Evolutionary conservation across 2,329 filamentous ascomycete genomes (phyloP).

Genomic region (Lithohypha guttulata): DNA sequence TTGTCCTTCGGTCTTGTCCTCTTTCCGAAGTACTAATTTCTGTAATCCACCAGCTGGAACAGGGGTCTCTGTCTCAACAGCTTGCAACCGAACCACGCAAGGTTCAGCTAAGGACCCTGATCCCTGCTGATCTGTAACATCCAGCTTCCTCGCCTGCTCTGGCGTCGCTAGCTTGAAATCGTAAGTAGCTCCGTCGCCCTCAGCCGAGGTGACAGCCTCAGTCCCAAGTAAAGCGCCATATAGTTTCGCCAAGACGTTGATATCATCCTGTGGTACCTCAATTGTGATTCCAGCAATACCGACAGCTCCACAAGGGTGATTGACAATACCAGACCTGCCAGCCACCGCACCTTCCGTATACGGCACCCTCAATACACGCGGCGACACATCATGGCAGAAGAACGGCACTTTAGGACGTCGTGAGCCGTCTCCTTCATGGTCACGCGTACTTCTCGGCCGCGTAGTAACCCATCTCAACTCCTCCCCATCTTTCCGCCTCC

Average conservation of each 20-base stretch:
- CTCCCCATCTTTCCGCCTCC: conserved; percentile 20
- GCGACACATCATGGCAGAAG: conserved; percentile 22
- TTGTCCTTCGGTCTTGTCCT: conserved; percentile 27
- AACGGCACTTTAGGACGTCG: conserved; percentile 19
- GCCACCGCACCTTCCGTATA: conserved; percentile 13
- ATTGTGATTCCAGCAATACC: conserved; percentile 19
- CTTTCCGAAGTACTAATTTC: too few relatives aligned
- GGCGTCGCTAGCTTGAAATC: neutral
- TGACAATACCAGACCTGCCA: conserved; percentile 1
- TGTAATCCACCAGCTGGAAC: conserved; percentile 17
- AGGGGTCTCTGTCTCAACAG: neutral
- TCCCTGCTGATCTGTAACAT: too few relatives aligned
- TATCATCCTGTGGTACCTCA: conserved; percentile 13
- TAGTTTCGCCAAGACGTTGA: conserved; percentile 13
- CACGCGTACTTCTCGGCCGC: conserved; percentile 10
- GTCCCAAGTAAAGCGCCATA: conserved; percentile 41
- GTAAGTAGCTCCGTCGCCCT: neutral
- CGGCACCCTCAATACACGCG: conserved; percentile 23
- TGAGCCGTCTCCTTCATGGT: conserved; percentile 3
- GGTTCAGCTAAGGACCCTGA: too few relatives aligned
- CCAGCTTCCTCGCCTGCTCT: neutral
- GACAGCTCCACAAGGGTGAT: conserved; percentile 18
- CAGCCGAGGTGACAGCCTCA: conserved; percentile 20
- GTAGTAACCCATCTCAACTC: conserved; percentile 18
- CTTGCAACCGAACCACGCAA: neutral